Evolutionary conservation across 2,329 filamentous ascomycete species (phyloP), one percentile per base, ranked within the genome.

Genomic region (Macrophomina tecta): DNA sequence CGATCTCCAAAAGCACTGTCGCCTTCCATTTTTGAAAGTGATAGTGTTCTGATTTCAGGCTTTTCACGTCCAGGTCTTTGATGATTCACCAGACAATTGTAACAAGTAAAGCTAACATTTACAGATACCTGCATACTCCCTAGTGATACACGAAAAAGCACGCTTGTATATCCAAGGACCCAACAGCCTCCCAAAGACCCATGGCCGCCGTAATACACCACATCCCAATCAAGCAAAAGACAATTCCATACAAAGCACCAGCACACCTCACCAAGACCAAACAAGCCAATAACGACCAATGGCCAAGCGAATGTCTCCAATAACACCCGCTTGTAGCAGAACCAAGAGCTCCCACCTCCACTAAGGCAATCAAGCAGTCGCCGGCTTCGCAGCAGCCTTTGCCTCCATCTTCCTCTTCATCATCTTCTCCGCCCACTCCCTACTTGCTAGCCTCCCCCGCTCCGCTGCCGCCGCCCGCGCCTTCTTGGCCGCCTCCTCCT

Each of bases 381-480:
- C 64, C 55, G n/a, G 65, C 63, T 49, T 38, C 18, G 23, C 45
- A 28, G 30, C 64, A 32, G 32, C 65, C 68, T 65, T 67, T 38
- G 30, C 52, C 63, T 65, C 72, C 72, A 73, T 68, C 69, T 70
- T 69, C 72, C 75, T 79, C 75, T 76, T 77, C 75, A 74, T 79
- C 75, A 82, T 79, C 76, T 79, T 81, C 74, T 82, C 81, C 4
- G 82, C 82, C 82, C 82, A 85, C 72, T 83, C 82, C 11, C 82
- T 70, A 70, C 79, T 81, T 45, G 78, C 75, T 48, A 77, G 75
- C 16, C 82, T 71, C 0, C 82, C 78, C 4, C 82, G 70, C 73
- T 83, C 82, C 0, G 82, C 80, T 6, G 82, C 82, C 36, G 80
- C 80, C 1, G 77, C 79, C 38, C 82, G 73, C 28, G 82, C 82